These are phyloP conservation scores for Fistulinella prunicolor DNA, from an alignment of 768 basidiomycete species.

Conservation along the genomic window DNA sequence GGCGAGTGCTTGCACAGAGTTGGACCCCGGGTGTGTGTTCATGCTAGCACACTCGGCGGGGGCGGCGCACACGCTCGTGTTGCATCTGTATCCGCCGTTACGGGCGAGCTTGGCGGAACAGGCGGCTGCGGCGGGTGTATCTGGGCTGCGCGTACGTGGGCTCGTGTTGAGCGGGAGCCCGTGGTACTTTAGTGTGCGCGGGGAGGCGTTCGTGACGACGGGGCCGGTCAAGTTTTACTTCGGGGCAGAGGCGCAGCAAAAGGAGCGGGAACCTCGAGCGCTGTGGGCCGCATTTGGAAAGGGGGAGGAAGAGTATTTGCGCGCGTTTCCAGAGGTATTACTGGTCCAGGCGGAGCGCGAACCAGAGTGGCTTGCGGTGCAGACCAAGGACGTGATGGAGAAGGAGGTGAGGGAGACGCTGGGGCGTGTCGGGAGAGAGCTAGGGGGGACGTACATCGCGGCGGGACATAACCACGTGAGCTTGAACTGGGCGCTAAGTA, in stretches of 20 bases:
- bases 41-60: conserved; percentile 66
- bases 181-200: conserved; percentile 36
- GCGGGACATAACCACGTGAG: conserved; percentile 66
- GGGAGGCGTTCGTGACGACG: conserved; percentile 23
- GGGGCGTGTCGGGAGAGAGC: conserved; percentile 19
- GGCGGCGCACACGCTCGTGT: conserved; percentile 45
- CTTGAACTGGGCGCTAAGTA: conserved; percentile 44
- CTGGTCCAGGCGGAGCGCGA: conserved; percentile 54
- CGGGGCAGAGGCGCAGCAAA: conserved; percentile 42
- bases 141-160: conserved; percentile 35
- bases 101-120: conserved; percentile 34
- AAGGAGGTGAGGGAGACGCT: conserved; percentile 37
- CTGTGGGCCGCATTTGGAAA: conserved; percentile 39
- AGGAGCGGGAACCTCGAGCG: conserved; percentile 38
- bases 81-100: conserved; percentile 35
- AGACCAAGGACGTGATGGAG: conserved; percentile 37
- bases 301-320: conserved; percentile 23
- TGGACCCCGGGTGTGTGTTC: conserved; percentile 43
- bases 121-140: conserved; percentile 13
- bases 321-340: conserved; percentile 44
- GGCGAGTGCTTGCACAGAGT: conserved; percentile 13
- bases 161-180: conserved; percentile 46
- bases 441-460: conserved; percentile 36
- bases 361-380: conserved; percentile 41
- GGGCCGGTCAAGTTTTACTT: conserved; percentile 27